These are phyloP conservation scores for Tulasnella sp. DNA, from an alignment of 768 basidiomycete genomes.

Conservation along the genomic window DNA sequence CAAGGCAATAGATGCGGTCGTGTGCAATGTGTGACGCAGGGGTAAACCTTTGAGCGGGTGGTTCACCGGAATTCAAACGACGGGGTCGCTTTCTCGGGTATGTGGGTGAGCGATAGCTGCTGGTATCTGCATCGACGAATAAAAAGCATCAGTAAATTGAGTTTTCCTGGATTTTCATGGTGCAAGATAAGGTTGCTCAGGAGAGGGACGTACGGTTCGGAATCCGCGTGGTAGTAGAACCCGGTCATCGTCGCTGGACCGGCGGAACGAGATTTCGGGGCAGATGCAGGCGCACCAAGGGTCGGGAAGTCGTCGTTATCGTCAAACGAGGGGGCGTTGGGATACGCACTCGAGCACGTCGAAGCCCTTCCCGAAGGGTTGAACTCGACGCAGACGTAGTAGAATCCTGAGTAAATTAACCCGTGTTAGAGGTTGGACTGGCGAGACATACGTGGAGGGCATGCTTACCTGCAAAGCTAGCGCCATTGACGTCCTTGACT, in stretches of 20 bases:
- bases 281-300: conserved; percentile 1
- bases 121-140: conserved; percentile 52
- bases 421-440: conserved; percentile 12
- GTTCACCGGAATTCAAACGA: conserved; percentile 77
- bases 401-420: conserved; percentile 52
- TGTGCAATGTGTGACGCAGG: no score
- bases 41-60: neutral
- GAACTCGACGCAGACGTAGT: conserved; percentile 90
- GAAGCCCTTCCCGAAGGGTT: conserved; percentile 37
- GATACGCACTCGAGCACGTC: conserved; percentile 13
- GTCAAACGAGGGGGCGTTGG: conserved; percentile 16
- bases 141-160: conserved; percentile 4
- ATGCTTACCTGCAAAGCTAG: conserved; percentile 74
- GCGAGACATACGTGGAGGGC: neutral
- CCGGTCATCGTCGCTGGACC: conserved; percentile 66
- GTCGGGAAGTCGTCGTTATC: conserved; percentile 8
- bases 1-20: no score
- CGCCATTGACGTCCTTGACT: conserved; percentile 87
- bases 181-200: no score
- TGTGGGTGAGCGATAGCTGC: conserved; percentile 69
- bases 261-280: conserved; percentile 10
- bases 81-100: conserved; percentile 58
- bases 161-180: neutral
- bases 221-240: conserved; percentile 89
- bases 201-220: conserved; percentile 51